Evolutionary conservation across 2,329 filamentous ascomycete genomes (phyloP), one percentile per base, ranked within the genome.

Genomic region (Teratosphaeria destructans): DNA sequence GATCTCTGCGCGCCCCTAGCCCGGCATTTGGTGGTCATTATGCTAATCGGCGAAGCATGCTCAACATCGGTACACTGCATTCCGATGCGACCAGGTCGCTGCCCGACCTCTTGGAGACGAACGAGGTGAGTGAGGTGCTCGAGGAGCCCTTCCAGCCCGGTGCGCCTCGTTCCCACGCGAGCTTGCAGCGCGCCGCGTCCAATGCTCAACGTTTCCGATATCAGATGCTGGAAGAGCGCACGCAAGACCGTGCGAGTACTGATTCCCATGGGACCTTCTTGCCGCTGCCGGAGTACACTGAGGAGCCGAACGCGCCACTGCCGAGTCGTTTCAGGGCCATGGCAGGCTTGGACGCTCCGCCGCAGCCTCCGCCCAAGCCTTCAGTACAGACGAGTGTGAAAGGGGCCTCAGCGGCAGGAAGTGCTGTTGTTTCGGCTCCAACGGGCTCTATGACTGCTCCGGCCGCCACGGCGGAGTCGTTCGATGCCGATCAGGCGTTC

Each of bases 191-290:
- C n/a, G 71, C 72, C 26, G 71, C 72, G 19, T 88, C 86, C 23
- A 88, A 88, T 54, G 82, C 83, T n/a, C 89, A 85, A 65, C 83
- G 87, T 59, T 82, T 84, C 59, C 79, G 86, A n/a, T 82, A 88
- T 66, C 85, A 86, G 53, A 79, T 79, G 4, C 78, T 83, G 2
- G 78, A 83, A 23, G 79, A 81, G 60, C 65, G 68, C 39, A 81
- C 79, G 35, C 81, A 82, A 27, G 70, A 71, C 37, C 64, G 67
- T 35, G 62, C 66, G 53, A 68, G 65, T 55, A 62, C 62, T 0
- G 89, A 92, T 70, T 87, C 87, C 10, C 87, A 89, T 67, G 88
- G 89, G 66, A 90, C 87, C 84, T 87, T 90, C n/a, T 85, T 89
- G 11, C 87, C 89, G 5, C 87, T 90, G 27, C 89, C 89, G 3